Conservation (phyloP, 2,329 filamentous ascomycete genomes). For the Thelonectria blattea region DNA sequence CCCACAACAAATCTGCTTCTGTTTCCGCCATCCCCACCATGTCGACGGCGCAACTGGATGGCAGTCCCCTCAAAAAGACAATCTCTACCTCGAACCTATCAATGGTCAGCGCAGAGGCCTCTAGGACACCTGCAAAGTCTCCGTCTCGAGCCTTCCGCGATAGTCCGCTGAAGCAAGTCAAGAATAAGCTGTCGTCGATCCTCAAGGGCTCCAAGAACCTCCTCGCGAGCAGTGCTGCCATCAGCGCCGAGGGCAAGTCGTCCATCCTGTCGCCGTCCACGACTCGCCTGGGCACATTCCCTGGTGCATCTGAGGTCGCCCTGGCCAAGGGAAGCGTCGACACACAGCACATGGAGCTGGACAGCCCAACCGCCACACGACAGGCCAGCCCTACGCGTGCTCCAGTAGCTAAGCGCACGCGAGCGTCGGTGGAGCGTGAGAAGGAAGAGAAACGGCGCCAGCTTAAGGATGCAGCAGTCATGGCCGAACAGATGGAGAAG, state of each 20-base stretch:
- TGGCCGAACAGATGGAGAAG: slow-evolving; percentile 66
- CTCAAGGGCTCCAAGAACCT: slow-evolving; percentile 86
- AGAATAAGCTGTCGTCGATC: slow-evolving; percentile 90
- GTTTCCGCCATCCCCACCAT: slow-evolving; percentile 58
- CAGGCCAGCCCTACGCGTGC: slow-evolving; percentile 51
- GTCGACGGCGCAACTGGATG: slow-evolving; percentile 27
- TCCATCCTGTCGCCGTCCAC: slow-evolving; percentile 62
- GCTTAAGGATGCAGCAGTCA: slow-evolving; percentile 63
- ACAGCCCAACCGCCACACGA: slow-evolving; percentile 21
- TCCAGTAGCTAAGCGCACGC: slow-evolving; percentile 56
- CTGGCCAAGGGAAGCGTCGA: slow-evolving; percentile 35
- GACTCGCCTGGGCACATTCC: slow-evolving; percentile 51
- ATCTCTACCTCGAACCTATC: slow-evolving; percentile 65
- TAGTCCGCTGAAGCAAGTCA: slow-evolving; percentile 88
- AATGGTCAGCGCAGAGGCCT: slow-evolving; percentile 49
- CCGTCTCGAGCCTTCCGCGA: slow-evolving; percentile 66
- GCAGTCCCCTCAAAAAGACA: slow-evolving; percentile 59
- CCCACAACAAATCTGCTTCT: slow-evolving; percentile 67
- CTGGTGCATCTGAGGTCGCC: slow-evolving; percentile 56
- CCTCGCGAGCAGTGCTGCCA: slow-evolving; percentile 75
- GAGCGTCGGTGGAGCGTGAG: slow-evolving; percentile 66
- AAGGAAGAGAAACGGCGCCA: slow-evolving; percentile 70
- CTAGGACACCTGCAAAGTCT: slow-evolving; percentile 62
- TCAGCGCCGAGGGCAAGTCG: slow-evolving; percentile 67
- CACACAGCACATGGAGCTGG: slow-evolving; percentile 27